Conservation (phyloP, 2,329 filamentous ascomycete genomes). For the Aureobasidium sp. region DNA sequence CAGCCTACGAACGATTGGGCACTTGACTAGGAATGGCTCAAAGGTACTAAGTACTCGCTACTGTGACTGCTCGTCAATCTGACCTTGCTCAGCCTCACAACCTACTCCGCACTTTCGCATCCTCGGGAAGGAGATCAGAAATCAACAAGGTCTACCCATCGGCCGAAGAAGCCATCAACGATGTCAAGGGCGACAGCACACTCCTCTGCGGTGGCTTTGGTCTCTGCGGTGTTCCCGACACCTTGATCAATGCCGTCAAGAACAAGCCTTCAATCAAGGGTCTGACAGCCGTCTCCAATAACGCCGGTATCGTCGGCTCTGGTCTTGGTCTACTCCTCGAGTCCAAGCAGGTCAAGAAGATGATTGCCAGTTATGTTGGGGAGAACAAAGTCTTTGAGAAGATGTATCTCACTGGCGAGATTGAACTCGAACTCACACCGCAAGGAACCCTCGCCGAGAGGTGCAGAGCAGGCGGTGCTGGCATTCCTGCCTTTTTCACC, state of each 20-base stretch:
- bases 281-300: constrained; percentile 73
- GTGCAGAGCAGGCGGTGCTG: constrained; percentile 64
- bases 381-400: constrained; percentile 70
- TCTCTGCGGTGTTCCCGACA: constrained; percentile 70
- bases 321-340: constrained; percentile 63
- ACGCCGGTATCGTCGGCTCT: constrained; percentile 64
- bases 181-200: constrained; percentile 62
- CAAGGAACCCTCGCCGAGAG: constrained; percentile 70
- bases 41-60: constrained; percentile 3
- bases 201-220: constrained; percentile 75
- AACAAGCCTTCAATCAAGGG: constrained; percentile 49
- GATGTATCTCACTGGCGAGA: constrained; percentile 66
- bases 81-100: constrained; percentile 17
- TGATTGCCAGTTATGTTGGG: constrained; percentile 69
- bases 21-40: constrained; percentile 20
- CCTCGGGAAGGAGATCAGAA: constrained; percentile 20
- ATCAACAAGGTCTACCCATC: constrained; percentile 30
- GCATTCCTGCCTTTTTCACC: constrained; percentile 76
- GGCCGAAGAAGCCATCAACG: constrained; percentile 62
- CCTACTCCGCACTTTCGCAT: constrained; percentile 22
- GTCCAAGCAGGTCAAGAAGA: constrained; percentile 62
- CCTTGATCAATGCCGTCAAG: constrained; percentile 62
- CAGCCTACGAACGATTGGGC: constrained; percentile 21
- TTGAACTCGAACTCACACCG: constrained; percentile 68
- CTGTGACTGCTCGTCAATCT: not conserved